A percentile compares a stretch with the other conserved stretches of the same genome.
Evolutionary conservation across 441 rosid species (phyloP).

Genomic region (Eutrema salsugineum): DNA sequence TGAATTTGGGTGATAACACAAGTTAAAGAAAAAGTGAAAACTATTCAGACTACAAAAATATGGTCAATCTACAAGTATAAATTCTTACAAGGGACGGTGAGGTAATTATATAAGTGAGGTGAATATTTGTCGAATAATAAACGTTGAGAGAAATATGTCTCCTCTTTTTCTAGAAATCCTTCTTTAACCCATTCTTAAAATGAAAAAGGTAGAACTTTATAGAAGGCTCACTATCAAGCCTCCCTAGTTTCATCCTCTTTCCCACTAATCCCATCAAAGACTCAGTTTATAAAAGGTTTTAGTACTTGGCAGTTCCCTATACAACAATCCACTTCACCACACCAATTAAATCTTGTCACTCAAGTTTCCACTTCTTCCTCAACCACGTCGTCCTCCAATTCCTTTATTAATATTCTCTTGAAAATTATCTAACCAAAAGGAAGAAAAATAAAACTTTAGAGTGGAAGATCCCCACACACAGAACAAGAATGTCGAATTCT

Average conservation of each 20-base stretch:
- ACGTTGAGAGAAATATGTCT: not conserved
- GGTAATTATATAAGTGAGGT: not conserved
- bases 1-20: too few relatives aligned
- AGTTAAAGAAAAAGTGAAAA: too few relatives aligned
- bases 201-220: not conserved
- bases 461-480: not conserved
- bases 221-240: constrained; percentile 24
- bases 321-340: constrained; percentile 22
- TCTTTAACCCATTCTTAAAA: constrained; percentile 22
- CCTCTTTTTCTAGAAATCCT: not conserved
- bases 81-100: not conserved
- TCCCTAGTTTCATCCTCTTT: not conserved
- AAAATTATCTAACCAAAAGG: not conserved
- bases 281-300: constrained; percentile 16
- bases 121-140: not conserved
- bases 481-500: constrained; percentile 33
- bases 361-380: constrained; percentile 27
- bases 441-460: not conserved
- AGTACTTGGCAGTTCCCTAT: constrained; percentile 24
- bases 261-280: constrained; percentile 26
- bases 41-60: not conserved
- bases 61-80: not conserved
- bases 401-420: constrained; percentile 11
- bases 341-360: constrained; percentile 10
- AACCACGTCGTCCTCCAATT: constrained; percentile 16